Conservation (phyloP, 2,329 filamentous ascomycete species). For the Graphium sp. region DNA sequence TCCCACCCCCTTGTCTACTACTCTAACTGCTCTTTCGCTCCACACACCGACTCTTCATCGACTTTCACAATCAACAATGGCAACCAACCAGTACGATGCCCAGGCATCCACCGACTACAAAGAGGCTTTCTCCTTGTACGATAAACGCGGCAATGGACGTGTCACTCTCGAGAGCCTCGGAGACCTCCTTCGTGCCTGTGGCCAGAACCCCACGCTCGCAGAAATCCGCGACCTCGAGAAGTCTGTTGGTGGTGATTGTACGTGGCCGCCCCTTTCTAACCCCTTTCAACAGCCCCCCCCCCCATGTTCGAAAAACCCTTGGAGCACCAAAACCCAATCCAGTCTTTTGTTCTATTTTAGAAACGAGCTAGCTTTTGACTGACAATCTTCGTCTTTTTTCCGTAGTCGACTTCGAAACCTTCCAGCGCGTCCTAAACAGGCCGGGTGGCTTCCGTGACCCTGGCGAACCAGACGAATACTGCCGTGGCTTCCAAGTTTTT, state of each 20-base stretch:
- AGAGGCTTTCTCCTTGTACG: constrained; percentile 98
- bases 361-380: background rate
- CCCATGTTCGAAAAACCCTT: background rate
- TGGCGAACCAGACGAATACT: constrained; percentile 95
- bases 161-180: constrained; percentile 76
- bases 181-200: constrained; percentile 88
- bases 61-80: constrained; percentile 18
- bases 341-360: background rate
- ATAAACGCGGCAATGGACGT: constrained; percentile 95
- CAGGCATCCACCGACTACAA: constrained; percentile 95
- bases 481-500: constrained; percentile 96
- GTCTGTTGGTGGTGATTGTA: constrained; percentile 79
- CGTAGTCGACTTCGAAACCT: constrained; percentile 92
- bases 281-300: background rate
- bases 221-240: constrained; percentile 91
- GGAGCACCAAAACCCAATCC: too few species aligned
- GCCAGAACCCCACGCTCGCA: constrained; percentile 88
- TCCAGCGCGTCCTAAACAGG: constrained; percentile 91
- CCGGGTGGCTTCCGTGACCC: constrained; percentile 97
- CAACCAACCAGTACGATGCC: constrained; percentile 33
- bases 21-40: too few species aligned
- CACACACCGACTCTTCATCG: too few species aligned
- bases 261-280: constrained; percentile 21
- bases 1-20: too few species aligned
- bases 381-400: background rate